Conservation (phyloP, 495 filamentous ascomycete genomes). For the Hypomontagnella monticulosa region DNA sequence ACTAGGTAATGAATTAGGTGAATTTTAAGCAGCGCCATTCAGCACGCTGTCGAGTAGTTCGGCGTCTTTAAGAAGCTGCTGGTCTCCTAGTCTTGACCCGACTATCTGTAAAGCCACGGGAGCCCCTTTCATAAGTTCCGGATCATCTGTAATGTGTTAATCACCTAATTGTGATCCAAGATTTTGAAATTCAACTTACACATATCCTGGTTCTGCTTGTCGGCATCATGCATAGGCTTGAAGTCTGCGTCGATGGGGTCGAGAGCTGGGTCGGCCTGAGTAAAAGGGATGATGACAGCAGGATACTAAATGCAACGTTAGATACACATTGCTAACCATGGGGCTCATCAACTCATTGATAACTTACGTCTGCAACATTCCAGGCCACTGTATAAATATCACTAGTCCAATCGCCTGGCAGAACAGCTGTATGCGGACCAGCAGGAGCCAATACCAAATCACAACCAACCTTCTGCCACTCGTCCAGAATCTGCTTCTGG, state of each 20-base stretch:
- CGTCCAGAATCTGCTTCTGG: slow-evolving; percentile 47
- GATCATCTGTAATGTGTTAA: slow-evolving; percentile 42
- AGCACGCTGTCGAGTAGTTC: slow-evolving; percentile 30
- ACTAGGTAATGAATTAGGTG: not conserved
- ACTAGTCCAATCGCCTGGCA: slow-evolving; percentile 45
- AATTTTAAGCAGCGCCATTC: slow-evolving; percentile 15
- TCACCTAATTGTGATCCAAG: not conserved
- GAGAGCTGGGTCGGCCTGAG: slow-evolving; percentile 39
- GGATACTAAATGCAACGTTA: slow-evolving; percentile 40
- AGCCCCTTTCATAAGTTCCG: slow-evolving; percentile 45
- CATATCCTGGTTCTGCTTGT: slow-evolving; percentile 42
- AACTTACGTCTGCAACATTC: slow-evolving; percentile 45
- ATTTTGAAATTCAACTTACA: slow-evolving; percentile 31
- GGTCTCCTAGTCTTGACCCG: slow-evolving; percentile 42
- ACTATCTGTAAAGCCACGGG: slow-evolving; percentile 49
- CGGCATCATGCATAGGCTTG: slow-evolving; percentile 26
- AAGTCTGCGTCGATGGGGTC: slow-evolving; percentile 40
- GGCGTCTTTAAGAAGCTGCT: slow-evolving; percentile 39
- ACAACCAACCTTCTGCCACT: slow-evolving; percentile 44
- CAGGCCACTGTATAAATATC: slow-evolving; percentile 49
- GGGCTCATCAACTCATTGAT: not conserved
- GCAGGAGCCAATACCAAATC: slow-evolving; percentile 47
- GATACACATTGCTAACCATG: not conserved
- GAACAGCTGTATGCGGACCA: slow-evolving; percentile 46
- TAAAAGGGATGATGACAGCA: slow-evolving; percentile 46